phyloP scores from a whole-genome alignment of 805 yeast species.

The Ogataea ramenticola region DNA sequence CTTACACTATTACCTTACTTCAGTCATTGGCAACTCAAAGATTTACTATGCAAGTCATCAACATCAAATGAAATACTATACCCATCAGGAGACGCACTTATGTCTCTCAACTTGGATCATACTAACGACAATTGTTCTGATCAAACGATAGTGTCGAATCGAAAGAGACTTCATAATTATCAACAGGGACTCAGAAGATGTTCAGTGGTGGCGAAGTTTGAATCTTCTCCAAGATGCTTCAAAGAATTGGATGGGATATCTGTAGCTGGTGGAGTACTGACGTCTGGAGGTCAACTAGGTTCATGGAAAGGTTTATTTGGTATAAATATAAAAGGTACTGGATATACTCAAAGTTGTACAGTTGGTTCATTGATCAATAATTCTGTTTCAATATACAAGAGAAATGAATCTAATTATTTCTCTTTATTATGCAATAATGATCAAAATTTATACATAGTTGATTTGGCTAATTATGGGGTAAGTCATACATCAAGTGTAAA shows the following conservation, averaged over 20 bases:
- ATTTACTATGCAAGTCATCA: slow-evolving; percentile 52
- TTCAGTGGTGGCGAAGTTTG: slow-evolving; percentile 38
- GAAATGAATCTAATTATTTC: slow-evolving; percentile 36
- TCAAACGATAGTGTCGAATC: slow-evolving; percentile 8
- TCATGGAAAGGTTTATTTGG: slow-evolving; percentile 60
- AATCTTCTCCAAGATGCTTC: slow-evolving; percentile 67
- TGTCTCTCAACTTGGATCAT: slow-evolving; percentile 31
- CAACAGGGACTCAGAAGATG: slow-evolving; percentile 18
- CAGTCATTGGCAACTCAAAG: slow-evolving; percentile 40
- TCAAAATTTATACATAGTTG: slow-evolving; percentile 56
- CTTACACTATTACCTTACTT: not conserved
- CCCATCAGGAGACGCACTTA: slow-evolving; percentile 49
- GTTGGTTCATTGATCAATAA: slow-evolving; percentile 83
- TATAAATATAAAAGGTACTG: slow-evolving; percentile 43
- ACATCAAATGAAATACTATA: slow-evolving; percentile 43
- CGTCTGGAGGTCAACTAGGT: slow-evolving; percentile 13
- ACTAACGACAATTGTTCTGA: not conserved
- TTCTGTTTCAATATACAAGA: slow-evolving; percentile 51
- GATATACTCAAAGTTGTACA: slow-evolving; percentile 40
- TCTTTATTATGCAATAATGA: slow-evolving; percentile 83
- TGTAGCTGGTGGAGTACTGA: slow-evolving; percentile 40
- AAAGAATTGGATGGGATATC: slow-evolving; percentile 44
- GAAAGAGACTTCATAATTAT: not conserved
- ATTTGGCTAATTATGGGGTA: slow-evolving; percentile 40
- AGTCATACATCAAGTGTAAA: slow-evolving; percentile 35